Conservation (phyloP, 345 rosid species). For the Triadica sebifera region DNA sequence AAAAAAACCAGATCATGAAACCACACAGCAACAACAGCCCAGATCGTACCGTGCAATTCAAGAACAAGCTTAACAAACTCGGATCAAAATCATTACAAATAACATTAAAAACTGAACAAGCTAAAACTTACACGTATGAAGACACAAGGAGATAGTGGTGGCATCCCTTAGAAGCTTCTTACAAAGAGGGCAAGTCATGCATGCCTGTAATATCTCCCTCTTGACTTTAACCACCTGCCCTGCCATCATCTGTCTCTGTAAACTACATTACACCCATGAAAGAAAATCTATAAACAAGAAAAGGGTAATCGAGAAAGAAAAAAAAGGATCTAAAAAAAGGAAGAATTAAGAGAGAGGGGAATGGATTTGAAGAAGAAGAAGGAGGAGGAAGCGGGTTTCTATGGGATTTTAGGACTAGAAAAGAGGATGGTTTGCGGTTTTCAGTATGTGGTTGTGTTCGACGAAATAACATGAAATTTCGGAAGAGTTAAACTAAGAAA, state of each 20-base stretch:
- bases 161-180: constrained; percentile 58
- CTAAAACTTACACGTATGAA: constrained; percentile 62
- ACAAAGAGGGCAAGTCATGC: constrained; percentile 83
- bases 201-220: constrained; percentile 52
- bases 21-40: constrained; percentile 14
- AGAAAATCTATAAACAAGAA: not conserved
- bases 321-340: constrained; percentile 6
- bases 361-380: not conserved
- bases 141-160: constrained; percentile 72
- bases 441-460: not conserved
- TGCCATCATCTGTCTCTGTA: constrained; percentile 26
- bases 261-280: constrained; percentile 9
- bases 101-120: not conserved
- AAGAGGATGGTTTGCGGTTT: not conserved
- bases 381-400: not conserved
- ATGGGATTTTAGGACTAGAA: constrained; percentile 5
- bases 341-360: not conserved
- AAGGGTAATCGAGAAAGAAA: constrained; percentile 1
- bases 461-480: not conserved
- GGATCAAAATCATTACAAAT: constrained; percentile 8
- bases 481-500: not conserved
- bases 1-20: constrained; percentile 20
- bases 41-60: constrained; percentile 16
- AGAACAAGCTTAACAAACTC: constrained; percentile 14
- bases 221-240: constrained; percentile 45